Evolutionary conservation across 2,329 filamentous ascomycete species (phyloP), one percentile per base, ranked within the genome.

Genomic region (Zymoseptoria passerinii): DNA sequence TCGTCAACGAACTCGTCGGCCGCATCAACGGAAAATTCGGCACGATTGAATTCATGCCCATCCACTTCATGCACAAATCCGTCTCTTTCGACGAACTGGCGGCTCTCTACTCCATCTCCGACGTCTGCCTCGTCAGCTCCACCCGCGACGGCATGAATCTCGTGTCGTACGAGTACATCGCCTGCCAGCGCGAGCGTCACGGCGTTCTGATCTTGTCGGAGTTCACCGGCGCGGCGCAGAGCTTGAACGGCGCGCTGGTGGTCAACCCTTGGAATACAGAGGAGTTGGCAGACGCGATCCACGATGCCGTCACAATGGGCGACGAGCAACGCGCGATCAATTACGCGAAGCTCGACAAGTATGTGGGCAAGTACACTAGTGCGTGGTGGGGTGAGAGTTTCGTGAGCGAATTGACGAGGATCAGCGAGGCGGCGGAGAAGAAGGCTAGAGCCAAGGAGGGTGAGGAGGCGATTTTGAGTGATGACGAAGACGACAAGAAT

Each of bases 111-210:
- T 89, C 90, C 16, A 87, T 95, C 20, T 94, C 90, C 3, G 94
- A 96, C 71, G 89, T 90, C 50, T 96, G 92, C 72, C 83, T 97
- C 13, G 92, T 95, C 44, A 95, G 89, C 8, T 96, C 89, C 2
- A 97, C 90, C n/a, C 88, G 94, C 53, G 94, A 99, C 72, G 94
- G 94, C 70, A 99, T 99, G 94, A 99, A 99, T 74, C 81, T 99
- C 28, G 94, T 97, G 29, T 95, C 91, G 0, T 97, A 96, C 76
- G 92, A 99, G 75, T 99, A 97, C 77, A 96, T 99, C 65, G 92
- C 92, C 23, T 90, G 89, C 2, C 92, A 99, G 72, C 84, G 89
- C 67, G 86, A 95, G 70, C 87, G 90, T 54, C 90, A 97, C 71
- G 94, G 94, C 59, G 88, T 90, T 61, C 87, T 99, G 83, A 92